Base-by-base conservation (phyloP, 148 eudicot genomes). In the Amaranthus cruentus region DNA sequence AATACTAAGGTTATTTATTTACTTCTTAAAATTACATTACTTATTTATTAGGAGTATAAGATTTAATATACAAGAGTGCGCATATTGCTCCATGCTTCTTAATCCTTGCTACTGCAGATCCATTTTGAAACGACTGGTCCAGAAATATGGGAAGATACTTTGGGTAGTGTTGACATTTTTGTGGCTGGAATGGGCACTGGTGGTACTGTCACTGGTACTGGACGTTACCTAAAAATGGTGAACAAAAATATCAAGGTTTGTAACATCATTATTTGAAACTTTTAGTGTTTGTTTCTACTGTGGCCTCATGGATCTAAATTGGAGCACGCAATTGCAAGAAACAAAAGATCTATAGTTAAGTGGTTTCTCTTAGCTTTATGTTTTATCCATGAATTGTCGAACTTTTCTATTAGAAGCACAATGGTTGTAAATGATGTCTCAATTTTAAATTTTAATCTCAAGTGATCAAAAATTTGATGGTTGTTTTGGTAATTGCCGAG, bases 41-140 rank as follows among this genome's bases (percentile, higher is more conserved):
- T 6, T 74, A 5, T 50, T 54, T 66, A 10, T 54, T 43, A 28
- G 38, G 38, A 28, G 38, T 28, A 10, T 13, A 61, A 21, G 48
- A 60, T 38, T 62, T 18, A 12, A 48, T 51, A 42, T 28, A 42
- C 15, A 47, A 59, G 12, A 55, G n/a, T 58, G 68, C 55, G 42
- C 13, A 63, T 42, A 38, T 48, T 18, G 57, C 47, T 56, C 15
- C 47, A 50, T 44, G 11, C 55, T 56, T 50, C 11, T 61, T 62
- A 9, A n/a, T 47, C 71, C 59, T 47, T 77, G 72, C 47, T 66
- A 75, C 50, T 73, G 71, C 83, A 91, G 96, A 68, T 88, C 72
- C 93, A 91, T 81, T 91, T 81, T 74, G 91, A 91, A 71, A 88
- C 88, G 60, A 91, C 96, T 9, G 96, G 96, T 69, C 96, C 96